phyloP scores from a whole-genome alignment of 1,284 basidiomycete genomes.

The Microbotryum saponariae region DNA sequence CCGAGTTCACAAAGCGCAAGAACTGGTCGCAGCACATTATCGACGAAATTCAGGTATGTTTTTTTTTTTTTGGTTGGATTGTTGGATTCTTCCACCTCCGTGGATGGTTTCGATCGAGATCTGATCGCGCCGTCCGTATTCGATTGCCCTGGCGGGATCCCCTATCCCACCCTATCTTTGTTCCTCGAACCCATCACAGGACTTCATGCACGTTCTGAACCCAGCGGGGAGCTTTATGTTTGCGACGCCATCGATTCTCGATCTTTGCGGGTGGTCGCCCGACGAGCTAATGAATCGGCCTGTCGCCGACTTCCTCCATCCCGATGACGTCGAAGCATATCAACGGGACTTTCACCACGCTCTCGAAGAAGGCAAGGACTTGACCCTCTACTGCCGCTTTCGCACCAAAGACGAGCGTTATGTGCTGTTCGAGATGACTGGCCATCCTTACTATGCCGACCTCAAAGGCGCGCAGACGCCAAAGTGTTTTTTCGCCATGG shows the following conservation, averaged over 20 bases:
- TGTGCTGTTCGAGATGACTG: slow-evolving; percentile 64
- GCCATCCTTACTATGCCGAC: slow-evolving; percentile 54
- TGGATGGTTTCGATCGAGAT: too few species aligned
- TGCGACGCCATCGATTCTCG: slow-evolving; percentile 58
- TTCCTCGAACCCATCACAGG: slow-evolving; percentile 36
- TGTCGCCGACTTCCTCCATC: slow-evolving; percentile 57
- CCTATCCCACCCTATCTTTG: neutral
- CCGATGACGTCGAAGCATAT: slow-evolving; percentile 56
- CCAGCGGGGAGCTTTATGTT: slow-evolving; percentile 57
- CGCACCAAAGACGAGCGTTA: slow-evolving; percentile 47
- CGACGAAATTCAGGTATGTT: slow-evolving; percentile 53
- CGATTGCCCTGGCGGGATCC: neutral
- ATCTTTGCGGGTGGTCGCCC: slow-evolving; percentile 66
- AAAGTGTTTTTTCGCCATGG: slow-evolving; percentile 60
- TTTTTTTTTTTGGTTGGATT: too few species aligned
- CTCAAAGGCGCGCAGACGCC: slow-evolving; percentile 6
- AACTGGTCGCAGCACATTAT: slow-evolving; percentile 75
- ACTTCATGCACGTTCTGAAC: slow-evolving; percentile 63
- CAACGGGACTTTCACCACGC: slow-evolving; percentile 52
- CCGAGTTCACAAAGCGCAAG: slow-evolving; percentile 76
- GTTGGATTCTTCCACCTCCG: neutral
- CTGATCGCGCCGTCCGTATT: too few species aligned
- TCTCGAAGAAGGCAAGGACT: slow-evolving; percentile 46
- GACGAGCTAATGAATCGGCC: slow-evolving; percentile 61
- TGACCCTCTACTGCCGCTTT: slow-evolving; percentile 59